A percentile compares a stretch with the other conserved stretches of the same genome.
Evolutionary conservation across 352 stramenopile species (phyloP).

Genomic region (Saprolegnia parasitica): DNA sequence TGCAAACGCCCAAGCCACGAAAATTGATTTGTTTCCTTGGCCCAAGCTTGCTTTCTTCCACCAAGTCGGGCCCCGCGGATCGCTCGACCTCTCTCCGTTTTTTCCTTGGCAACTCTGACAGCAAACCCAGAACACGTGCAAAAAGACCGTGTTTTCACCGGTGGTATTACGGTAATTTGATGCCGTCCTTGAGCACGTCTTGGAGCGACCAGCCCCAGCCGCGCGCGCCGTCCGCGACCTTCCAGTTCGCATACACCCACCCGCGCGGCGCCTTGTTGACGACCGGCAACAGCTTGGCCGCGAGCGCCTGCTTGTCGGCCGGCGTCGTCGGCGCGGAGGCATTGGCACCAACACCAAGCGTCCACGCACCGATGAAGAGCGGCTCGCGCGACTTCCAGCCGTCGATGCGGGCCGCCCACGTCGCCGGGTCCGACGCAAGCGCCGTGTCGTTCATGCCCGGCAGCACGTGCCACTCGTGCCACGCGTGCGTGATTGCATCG

Average conservation of each 20-base stretch:
- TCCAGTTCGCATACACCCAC: conserved; percentile 25
- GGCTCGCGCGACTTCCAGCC: conserved; percentile 12
- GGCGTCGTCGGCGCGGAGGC: not conserved
- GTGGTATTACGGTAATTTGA: not conserved
- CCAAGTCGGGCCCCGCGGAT: too few relatives aligned
- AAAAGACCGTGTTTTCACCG: too few relatives aligned
- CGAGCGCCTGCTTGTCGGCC: not conserved
- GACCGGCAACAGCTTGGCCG: conserved; percentile 9
- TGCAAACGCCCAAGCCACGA: too few relatives aligned
- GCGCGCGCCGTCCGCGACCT: conserved; percentile 3
- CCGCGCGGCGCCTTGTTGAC: conserved; percentile 16
- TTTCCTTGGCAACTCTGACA: too few relatives aligned
- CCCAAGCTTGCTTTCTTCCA: too few relatives aligned
- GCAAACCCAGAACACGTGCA: too few relatives aligned
- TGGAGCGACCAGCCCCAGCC: conserved; percentile 26
- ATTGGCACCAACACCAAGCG: not conserved
- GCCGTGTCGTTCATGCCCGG: not conserved
- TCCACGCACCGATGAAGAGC: conserved; percentile 23
- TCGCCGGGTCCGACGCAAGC: not conserved
- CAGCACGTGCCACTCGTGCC: conserved; percentile 21
- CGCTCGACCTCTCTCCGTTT: too few relatives aligned
- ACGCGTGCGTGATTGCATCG: not conserved
- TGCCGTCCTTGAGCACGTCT: conserved; percentile 16
- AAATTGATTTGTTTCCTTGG: too few relatives aligned
- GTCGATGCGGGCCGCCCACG: conserved; percentile 1